phyloP scores from a whole-genome alignment of 1,284 basidiomycete species.

The Sutorius eximius region DNA sequence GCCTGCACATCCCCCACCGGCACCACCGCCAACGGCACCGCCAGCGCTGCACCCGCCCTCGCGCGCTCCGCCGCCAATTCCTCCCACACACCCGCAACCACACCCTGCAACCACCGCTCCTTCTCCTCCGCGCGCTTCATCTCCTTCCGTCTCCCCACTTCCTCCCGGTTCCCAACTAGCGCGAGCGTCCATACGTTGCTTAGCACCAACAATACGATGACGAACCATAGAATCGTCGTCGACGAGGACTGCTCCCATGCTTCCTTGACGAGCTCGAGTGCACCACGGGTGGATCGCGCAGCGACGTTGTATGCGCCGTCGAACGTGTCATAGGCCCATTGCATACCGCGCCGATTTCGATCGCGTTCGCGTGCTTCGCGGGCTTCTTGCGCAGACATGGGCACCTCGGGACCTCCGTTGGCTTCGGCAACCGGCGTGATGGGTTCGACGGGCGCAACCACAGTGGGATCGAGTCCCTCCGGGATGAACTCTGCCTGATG shows the following conservation, averaged over 20 bases:
- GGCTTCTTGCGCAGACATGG: conserved; percentile 22
- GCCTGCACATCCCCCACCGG: conserved; percentile 39
- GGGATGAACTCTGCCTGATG: conserved; percentile 90
- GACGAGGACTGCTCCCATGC: conserved; percentile 70
- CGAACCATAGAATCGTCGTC: conserved; percentile 68
- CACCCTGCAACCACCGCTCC: conserved; percentile 71
- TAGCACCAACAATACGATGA: conserved; percentile 70
- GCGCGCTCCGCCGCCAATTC: conserved; percentile 52
- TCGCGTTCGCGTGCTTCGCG: conserved; percentile 62
- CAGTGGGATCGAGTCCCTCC: conserved; percentile 66
- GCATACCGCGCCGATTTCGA: conserved; percentile 68
- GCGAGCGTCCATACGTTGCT: conserved; percentile 77
- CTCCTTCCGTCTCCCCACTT: conserved; percentile 55
- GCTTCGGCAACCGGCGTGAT: conserved; percentile 23
- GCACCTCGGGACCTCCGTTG: conserved; percentile 6
- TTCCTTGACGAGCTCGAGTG: conserved; percentile 71
- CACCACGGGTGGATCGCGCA: conserved; percentile 62
- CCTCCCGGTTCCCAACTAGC: conserved; percentile 55
- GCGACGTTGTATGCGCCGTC: conserved; percentile 72
- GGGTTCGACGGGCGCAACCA: conserved; percentile 40
- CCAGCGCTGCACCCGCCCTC: conserved; percentile 11
- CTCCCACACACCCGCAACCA: conserved; percentile 68
- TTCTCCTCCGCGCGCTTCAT: conserved; percentile 59
- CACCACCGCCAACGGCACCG: conserved; percentile 16
- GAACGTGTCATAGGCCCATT: conserved; percentile 85